Evolutionary conservation across 73 alveolate genomes (phyloP), one percentile per base, ranked within the genome.

Genomic region (Paramecium primaurelia): DNA sequence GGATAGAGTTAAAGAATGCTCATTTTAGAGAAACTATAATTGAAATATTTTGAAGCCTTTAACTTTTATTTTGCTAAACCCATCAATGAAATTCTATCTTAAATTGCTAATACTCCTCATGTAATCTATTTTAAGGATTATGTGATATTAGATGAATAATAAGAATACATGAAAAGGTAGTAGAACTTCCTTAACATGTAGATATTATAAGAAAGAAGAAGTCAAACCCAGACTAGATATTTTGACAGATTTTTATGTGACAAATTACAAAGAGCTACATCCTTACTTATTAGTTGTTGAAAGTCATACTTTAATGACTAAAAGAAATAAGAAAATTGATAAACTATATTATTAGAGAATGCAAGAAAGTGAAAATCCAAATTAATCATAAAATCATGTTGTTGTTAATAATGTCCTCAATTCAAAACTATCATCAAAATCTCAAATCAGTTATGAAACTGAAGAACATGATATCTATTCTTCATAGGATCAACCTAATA

Each of bases 81-180:
- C 4, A 49, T 80, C 28, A 80, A 80, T 80, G 91, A 80, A 80
- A 25, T 80, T 8, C 28, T 80, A 47, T 34, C 91, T 40, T 22
- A 40, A 47, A 28, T 40, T 22, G 26, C 77, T n/a, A 80, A 80
- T 44, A 26, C 75, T 34, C 71, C 77, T 36, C 91, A 80, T 80
- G 91, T 80, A 49, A 80, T 80, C 30, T 80, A 42, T 45, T 80
- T 18, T 80, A 80, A 80, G 91, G 91, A 80, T 80, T 80, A 80
- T 80, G 71, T 45, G 75, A 80, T 80, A 49, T 80, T 80, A 45
- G 91, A 80, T 80, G 91, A 80, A 20, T 18, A 80, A 25, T 80
- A 80, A 36, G 91, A 80, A 80, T 80, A 45, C 34, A 38, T 80
- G 75, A 80, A 80, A 80, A 80, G 91, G 91, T 80, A 45, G 91